These are phyloP conservation scores for Clarireedia homoeocarpa DNA, from an alignment of 2,329 filamentous ascomycete species.

Conservation along the genomic window DNA sequence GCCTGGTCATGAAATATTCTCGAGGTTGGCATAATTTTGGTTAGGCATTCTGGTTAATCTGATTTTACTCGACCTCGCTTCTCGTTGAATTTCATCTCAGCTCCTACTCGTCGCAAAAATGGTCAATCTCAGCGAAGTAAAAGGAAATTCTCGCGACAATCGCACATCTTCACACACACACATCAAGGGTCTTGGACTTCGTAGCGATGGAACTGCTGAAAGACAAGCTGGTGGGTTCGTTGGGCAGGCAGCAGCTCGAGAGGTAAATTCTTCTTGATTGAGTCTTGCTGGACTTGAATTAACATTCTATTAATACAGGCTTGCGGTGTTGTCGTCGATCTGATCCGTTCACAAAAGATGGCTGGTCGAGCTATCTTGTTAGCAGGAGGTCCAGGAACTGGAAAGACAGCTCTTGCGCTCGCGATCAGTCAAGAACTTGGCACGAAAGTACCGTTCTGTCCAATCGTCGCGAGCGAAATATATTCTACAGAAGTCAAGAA, in stretches of 20 bases:
- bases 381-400: conserved; percentile 89
- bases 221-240: conserved; percentile 76
- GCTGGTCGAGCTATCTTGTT: conserved; percentile 87
- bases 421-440: conserved; percentile 95
- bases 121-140: conserved; percentile 91
- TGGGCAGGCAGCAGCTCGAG: conserved; percentile 78
- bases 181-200: conserved; percentile 89
- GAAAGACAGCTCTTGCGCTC: conserved; percentile 92
- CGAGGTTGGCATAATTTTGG: conserved; percentile 1
- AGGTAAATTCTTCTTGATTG: conserved; percentile 47
- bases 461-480: conserved; percentile 95
- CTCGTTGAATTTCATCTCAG: neutral
- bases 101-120: conserved; percentile 39
- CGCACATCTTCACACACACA: conserved; percentile 95
- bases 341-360: conserved; percentile 97
- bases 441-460: conserved; percentile 97
- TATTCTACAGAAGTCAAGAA: conserved; percentile 99
- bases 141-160: conserved; percentile 90
- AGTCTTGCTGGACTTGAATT: conserved; percentile 64
- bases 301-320: conserved; percentile 68
- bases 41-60: neutral
- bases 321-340: conserved; percentile 89
- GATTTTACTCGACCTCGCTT: neutral
- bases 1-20: conserved; percentile 9
- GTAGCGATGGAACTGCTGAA: conserved; percentile 78